A percentile compares a stretch with the other conserved stretches of the same genome.
Conservation (phyloP, 306 rosid species). For the Cicer cuneatum region DNA sequence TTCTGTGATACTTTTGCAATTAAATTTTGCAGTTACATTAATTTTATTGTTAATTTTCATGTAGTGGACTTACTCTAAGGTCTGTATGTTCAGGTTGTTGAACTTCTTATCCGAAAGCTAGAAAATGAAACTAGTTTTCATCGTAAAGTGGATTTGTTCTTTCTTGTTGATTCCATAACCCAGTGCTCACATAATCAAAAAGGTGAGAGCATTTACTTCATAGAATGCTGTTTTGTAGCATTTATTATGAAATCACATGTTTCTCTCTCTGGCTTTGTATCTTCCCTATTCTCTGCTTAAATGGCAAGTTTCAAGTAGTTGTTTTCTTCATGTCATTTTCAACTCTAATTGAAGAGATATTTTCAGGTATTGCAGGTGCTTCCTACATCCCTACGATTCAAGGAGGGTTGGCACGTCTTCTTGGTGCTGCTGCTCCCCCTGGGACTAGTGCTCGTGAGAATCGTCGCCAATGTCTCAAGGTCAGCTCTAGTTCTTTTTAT, state of each 20-base stretch:
- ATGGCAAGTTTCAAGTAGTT: slow-evolving; percentile 31
- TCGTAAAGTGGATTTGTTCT: slow-evolving; percentile 90
- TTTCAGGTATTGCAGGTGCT: slow-evolving; percentile 94
- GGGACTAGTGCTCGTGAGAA: slow-evolving; percentile 91
- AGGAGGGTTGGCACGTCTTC: slow-evolving; percentile 93
- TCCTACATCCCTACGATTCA: slow-evolving; percentile 92
- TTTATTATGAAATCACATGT: slow-evolving; percentile 16
- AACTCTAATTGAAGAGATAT: slow-evolving; percentile 28
- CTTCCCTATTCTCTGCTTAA: slow-evolving; percentile 5
- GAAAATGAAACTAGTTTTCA: slow-evolving; percentile 81
- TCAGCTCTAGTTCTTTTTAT: slow-evolving; percentile 38
- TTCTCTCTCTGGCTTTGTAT: slow-evolving; percentile 11
- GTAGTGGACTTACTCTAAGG: slow-evolving; percentile 33
- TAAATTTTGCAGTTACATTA: background rate
- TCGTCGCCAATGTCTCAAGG: slow-evolving; percentile 99
- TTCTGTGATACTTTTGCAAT: slow-evolving; percentile 16
- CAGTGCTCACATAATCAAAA: slow-evolving; percentile 90
- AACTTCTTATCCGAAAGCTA: slow-evolving; percentile 84
- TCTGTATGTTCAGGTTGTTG: slow-evolving; percentile 78
- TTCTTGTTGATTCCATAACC: slow-evolving; percentile 94
- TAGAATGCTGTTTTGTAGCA: slow-evolving; percentile 1
- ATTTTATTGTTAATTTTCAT: slow-evolving; percentile 17
- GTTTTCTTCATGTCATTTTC: slow-evolving; percentile 36
- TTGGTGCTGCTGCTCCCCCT: slow-evolving; percentile 96
- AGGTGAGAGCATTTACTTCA: slow-evolving; percentile 54